Conservation (phyloP, 1,284 basidiomycete genomes). For the Ceratobasidium papillatum region DNA sequence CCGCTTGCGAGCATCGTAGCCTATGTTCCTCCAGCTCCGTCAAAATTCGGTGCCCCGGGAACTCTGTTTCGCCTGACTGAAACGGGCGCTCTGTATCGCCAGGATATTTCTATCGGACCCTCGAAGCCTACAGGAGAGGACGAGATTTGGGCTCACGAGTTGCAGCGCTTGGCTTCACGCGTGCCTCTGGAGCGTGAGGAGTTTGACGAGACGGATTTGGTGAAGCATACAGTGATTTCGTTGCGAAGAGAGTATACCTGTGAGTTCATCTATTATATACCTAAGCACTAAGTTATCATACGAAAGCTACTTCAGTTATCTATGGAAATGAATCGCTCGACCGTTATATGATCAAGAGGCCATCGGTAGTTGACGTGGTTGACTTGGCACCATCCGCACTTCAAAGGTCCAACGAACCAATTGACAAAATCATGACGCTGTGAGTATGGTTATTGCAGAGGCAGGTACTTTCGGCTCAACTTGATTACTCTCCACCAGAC, state of each 20-base stretch:
- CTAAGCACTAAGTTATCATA: neutral
- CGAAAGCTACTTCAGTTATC: neutral
- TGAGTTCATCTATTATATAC: conserved; percentile 5
- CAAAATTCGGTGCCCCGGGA: neutral
- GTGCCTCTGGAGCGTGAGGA: neutral
- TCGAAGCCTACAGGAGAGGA: conserved; percentile 12
- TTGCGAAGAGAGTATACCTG: conserved; percentile 7
- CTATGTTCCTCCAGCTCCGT: conserved; percentile 13
- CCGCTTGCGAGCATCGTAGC: conserved; percentile 4
- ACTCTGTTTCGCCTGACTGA: conserved; percentile 26
- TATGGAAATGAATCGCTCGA: conserved; percentile 9
- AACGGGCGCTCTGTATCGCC: conserved; percentile 22
- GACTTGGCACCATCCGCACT: conserved; percentile 27
- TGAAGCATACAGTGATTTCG: neutral
- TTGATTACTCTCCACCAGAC: neutral
- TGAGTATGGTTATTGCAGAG: neutral
- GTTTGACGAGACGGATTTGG: neutral
- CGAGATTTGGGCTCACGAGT: conserved; percentile 29
- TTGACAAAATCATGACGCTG: conserved; percentile 24
- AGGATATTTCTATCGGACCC: conserved; percentile 14
- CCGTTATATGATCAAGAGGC: neutral
- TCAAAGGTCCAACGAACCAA: conserved; percentile 19
- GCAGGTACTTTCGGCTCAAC: no score
- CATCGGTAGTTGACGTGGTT: conserved; percentile 17
- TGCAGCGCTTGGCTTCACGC: neutral